Evolutionary conservation across 257 asterid genomes (phyloP).

Genomic region (Petunia secreta): DNA sequence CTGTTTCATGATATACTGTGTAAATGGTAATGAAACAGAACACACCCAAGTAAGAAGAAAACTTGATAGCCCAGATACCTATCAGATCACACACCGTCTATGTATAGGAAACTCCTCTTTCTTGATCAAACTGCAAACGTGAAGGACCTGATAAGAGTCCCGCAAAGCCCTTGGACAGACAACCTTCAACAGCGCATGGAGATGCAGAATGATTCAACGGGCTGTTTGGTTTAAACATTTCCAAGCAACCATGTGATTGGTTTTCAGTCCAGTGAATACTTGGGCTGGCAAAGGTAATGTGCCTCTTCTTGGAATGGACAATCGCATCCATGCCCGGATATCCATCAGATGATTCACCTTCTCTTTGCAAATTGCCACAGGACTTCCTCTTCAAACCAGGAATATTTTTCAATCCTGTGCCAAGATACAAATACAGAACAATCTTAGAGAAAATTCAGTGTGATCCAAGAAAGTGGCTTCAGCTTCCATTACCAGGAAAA

Average conservation of each 20-base stretch:
- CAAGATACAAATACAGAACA: not conserved
- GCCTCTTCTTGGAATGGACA: conserved; percentile 50
- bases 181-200: conserved; percentile 74
- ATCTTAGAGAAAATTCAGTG: not conserved
- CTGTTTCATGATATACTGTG: not conserved
- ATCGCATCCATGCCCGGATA: conserved; percentile 29
- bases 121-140: conserved; percentile 54
- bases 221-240: conserved; percentile 40
- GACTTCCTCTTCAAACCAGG: conserved; percentile 84
- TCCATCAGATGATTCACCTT: conserved; percentile 34
- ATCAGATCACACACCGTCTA: conserved; percentile 3
- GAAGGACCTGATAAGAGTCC: conserved; percentile 65
- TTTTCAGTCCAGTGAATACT: conserved; percentile 37
- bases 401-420: conserved; percentile 56
- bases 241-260: conserved; percentile 38
- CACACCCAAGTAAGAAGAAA: not conserved
- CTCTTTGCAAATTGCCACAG: conserved; percentile 39
- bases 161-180: conserved; percentile 77
- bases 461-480: not conserved
- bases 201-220: conserved; percentile 47
- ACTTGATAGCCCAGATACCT: not conserved
- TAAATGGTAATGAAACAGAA: not conserved
- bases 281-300: conserved; percentile 28
- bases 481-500: conserved; percentile 37
- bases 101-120: conserved; percentile 53